Conservation (phyloP, 495 filamentous ascomycete genomes). For the Penicillium turbatum region DNA sequence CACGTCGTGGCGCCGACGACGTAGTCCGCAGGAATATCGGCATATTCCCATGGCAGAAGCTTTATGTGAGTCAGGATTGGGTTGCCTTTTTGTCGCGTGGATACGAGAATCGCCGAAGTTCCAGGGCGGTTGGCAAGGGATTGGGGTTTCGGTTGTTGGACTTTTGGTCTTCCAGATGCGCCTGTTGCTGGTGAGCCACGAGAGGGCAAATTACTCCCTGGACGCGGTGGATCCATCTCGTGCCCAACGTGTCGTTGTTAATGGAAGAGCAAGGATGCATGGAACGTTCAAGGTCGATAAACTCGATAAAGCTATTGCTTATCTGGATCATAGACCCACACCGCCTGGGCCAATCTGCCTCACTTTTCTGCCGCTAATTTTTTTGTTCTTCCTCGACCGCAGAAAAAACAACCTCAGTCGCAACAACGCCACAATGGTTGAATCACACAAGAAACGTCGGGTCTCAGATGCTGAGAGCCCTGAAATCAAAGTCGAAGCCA, state of each 20-base stretch:
- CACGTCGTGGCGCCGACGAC: constrained; percentile 84
- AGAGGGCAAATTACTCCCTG: constrained; percentile 20
- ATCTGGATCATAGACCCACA: constrained; percentile 19
- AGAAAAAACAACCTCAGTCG: constrained; percentile 18
- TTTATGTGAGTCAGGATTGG: constrained; percentile 80
- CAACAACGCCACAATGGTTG: constrained; percentile 30
- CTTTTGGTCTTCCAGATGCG: constrained; percentile 41
- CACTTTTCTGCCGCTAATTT: constrained; percentile 48
- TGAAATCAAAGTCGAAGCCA: constrained; percentile 22
- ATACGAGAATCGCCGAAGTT: constrained; percentile 79
- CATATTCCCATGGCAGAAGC: constrained; percentile 92
- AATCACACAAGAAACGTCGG: constrained; percentile 32
- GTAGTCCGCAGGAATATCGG: constrained; percentile 91
- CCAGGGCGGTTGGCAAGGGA: constrained; percentile 62
- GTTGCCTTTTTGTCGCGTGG: constrained; percentile 87
- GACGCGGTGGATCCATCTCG: constrained; percentile 30
- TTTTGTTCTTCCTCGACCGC: constrained; percentile 20
- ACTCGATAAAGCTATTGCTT: constrained; percentile 24
- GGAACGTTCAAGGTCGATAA: constrained; percentile 1
- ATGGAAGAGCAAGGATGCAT: constrained; percentile 10
- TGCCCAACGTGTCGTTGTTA: not conserved
- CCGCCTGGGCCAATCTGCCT: constrained; percentile 17
- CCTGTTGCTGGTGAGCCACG: constrained; percentile 27
- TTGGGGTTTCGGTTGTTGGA: constrained; percentile 86
- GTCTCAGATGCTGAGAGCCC: constrained; percentile 23